Percentiles rank a stretch among this genome's conserved stretches.
These are phyloP conservation scores for Podila verticillata DNA, from an alignment of 192 early-diverging fungal species.

Conservation along the genomic window DNA sequence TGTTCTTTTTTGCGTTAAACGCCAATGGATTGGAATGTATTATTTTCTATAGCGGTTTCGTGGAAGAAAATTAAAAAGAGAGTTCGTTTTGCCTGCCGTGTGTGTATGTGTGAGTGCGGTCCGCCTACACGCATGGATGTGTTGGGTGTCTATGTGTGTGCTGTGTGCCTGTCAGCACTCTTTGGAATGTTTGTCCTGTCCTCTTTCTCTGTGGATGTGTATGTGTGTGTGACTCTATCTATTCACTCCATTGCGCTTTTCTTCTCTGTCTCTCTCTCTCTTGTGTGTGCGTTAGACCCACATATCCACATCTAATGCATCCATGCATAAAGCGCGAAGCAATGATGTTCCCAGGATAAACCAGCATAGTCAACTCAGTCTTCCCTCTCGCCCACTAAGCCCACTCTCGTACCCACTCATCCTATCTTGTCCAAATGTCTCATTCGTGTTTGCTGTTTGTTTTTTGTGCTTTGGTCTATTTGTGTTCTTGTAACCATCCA, in stretches of 20 bases:
- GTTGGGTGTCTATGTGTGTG: neutral
- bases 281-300: neutral
- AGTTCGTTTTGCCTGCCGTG: neutral
- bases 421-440: no score
- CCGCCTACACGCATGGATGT: neutral
- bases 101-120: neutral
- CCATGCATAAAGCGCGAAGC: no score
- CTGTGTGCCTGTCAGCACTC: neutral
- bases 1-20: neutral
- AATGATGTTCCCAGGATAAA: no score
- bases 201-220: neutral
- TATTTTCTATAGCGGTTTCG: neutral
- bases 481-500: no score
- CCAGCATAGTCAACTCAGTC: no score
- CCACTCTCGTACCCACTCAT: no score
- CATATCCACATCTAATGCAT: no score
- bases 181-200: slow-evolving; percentile 4
- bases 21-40: neutral
- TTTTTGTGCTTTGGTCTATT: no score
- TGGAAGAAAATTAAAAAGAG: neutral
- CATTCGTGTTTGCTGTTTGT: no score
- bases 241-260: neutral
- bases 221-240: neutral
- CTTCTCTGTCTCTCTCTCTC: neutral
- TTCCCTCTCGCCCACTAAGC: no score